Percentiles rank a stretch among this genome's conserved stretches.
These are phyloP conservation scores for Hypoxylon sp. DNA, from an alignment of 2,329 filamentous ascomycete species.

Conservation along the genomic window DNA sequence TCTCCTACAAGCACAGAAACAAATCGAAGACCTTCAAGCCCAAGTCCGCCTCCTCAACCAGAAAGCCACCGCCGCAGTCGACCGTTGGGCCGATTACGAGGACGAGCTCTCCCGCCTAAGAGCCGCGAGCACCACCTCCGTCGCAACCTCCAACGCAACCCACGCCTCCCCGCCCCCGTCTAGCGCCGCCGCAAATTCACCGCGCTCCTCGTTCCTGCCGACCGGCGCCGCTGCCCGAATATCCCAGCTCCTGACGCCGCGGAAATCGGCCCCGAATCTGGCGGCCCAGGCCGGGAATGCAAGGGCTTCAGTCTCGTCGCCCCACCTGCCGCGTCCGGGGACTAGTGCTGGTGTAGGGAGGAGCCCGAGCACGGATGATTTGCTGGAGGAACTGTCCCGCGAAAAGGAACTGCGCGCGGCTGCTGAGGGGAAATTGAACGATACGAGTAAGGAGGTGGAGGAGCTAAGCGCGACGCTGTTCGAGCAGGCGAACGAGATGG, in stretches of 20 bases:
- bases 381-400: slow-evolving; percentile 73
- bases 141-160: slow-evolving; percentile 45
- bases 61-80: slow-evolving; percentile 74
- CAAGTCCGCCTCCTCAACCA: slow-evolving; percentile 78
- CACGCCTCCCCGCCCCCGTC: slow-evolving; percentile 27
- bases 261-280: slow-evolving; percentile 49
- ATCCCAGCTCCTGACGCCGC: slow-evolving; percentile 51
- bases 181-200: slow-evolving; percentile 43
- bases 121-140: slow-evolving; percentile 51
- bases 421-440: slow-evolving; percentile 76
- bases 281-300: slow-evolving; percentile 49
- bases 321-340: slow-evolving; percentile 36
- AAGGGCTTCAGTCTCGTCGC: slow-evolving; percentile 37
- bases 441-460: slow-evolving; percentile 80
- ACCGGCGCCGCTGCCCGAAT: slow-evolving; percentile 52
- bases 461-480: slow-evolving; percentile 82
- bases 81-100: slow-evolving; percentile 83
- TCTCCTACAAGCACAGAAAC: slow-evolving; percentile 68
- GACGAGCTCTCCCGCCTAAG: slow-evolving; percentile 77
- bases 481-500: slow-evolving; percentile 90
- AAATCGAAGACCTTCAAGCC: slow-evolving; percentile 77
- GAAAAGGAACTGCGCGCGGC: slow-evolving; percentile 76
- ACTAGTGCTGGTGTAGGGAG: not conserved
- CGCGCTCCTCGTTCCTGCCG: slow-evolving; percentile 51
- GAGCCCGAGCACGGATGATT: slow-evolving; percentile 58